Evolutionary conservation across 176 grass and related monocot species (phyloP), one percentile per base, ranked within the genome.

Genomic region (Dactylis glomerata): DNA sequence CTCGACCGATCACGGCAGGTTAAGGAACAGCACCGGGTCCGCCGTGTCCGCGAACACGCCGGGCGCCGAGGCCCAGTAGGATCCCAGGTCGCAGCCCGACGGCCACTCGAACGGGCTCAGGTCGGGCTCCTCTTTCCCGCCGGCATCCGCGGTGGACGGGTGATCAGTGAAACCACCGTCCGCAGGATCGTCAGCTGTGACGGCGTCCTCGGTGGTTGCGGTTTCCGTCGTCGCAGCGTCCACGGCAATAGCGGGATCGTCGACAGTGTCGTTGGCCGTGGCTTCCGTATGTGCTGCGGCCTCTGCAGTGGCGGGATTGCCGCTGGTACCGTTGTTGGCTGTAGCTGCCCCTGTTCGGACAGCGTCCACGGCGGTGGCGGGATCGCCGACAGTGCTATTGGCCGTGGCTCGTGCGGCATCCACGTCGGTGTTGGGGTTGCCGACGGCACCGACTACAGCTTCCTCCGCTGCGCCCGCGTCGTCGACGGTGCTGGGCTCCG

Each of bases 31-130:
- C 14, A 62, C 75, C 61, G 85, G 85, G 4, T 91, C 85, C 38
- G 76, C 85, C 38, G 76, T 78, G 85, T 87, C 89, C 47, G 85
- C 50, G 58, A 87, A 87, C 50, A 83, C 76, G 56, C 81, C 11
- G 24, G 75, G 13, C 27, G 28, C 30, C 81, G 81, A 84, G 81
- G 28, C 30, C 81, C 85, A 84, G 81, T 87, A 87, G 6, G 89
- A 76, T 11, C 81, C 89, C 23, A 91, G 57, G 58, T 91, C 89
- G 85, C 85, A 91, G 40, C 75, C 61, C 32, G 89, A 83, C 41
- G 85, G 85, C 89, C 89, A 91, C 85, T 91, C 89, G 81, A 91
- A 91, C 61, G 59, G 68, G 81, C 28, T 68, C 38, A 75, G 8
- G 66, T 83, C 88, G 22, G 80, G 0, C 14, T 38, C 5, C 80